These are phyloP conservation scores for Piper betle DNA, from an alignment of 164 flowering plant genomes.

Conservation along the genomic window DNA sequence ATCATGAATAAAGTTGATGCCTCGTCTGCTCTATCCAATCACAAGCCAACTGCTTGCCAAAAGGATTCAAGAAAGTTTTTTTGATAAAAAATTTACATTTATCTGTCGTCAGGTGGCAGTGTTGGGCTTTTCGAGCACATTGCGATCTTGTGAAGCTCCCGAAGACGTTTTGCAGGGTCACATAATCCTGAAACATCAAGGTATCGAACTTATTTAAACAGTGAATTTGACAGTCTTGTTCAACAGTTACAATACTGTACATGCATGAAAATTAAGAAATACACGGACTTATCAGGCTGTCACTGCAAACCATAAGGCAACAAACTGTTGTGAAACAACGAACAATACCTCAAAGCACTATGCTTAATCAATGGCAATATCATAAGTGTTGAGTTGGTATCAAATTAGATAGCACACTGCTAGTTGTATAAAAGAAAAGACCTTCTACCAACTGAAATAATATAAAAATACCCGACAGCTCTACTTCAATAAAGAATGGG, in stretches of 20 bases:
- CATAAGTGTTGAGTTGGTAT: too few species aligned
- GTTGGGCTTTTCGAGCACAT: slow-evolving; percentile 56
- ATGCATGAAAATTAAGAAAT: not conserved
- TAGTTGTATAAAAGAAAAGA: too few species aligned
- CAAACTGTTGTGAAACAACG: not conserved
- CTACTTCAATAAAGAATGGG: too few species aligned
- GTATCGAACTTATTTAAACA: not conserved
- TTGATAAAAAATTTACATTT: not conserved
- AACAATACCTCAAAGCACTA: too few species aligned
- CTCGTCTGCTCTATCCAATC: too few species aligned
- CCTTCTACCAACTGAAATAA: too few species aligned
- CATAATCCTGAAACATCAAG: slow-evolving; percentile 33
- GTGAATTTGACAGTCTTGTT: not conserved
- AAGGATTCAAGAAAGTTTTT: too few species aligned
- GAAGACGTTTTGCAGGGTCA: slow-evolving; percentile 29
- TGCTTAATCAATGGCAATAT: too few species aligned
- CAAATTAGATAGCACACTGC: too few species aligned
- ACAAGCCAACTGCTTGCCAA: too few species aligned
- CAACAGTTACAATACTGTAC: not conserved
- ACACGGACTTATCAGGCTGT: not conserved
- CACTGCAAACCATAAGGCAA: not conserved
- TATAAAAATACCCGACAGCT: too few species aligned
- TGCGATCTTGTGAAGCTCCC: slow-evolving; percentile 36
- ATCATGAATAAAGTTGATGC: too few species aligned
- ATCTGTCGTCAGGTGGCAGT: slow-evolving; percentile 24